phyloP scores from a whole-genome alignment of 805 yeast species.

The Candida endomychidarum region DNA sequence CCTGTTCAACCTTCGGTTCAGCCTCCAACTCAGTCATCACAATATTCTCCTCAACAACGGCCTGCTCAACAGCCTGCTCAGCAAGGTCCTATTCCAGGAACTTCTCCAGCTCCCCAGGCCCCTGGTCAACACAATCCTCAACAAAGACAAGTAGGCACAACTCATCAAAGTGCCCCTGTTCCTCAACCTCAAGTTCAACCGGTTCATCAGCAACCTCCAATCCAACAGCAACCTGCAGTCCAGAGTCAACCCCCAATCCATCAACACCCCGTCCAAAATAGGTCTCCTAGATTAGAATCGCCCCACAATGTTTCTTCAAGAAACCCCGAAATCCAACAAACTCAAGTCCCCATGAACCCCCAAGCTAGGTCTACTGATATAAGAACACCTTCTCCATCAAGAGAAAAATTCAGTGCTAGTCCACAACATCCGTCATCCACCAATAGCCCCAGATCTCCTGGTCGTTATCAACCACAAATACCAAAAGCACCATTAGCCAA shows the following conservation, averaged over 20 bases:
- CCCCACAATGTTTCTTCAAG: too few relatives aligned
- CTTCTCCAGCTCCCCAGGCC: not conserved
- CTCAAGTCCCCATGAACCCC: too few relatives aligned
- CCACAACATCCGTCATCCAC: not conserved
- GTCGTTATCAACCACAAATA: slow-evolving; percentile 3
- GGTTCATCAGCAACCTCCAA: not conserved
- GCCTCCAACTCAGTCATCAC: not conserved
- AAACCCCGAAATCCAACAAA: not conserved
- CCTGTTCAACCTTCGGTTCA: not conserved
- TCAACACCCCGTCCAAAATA: too few relatives aligned
- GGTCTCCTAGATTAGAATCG: too few relatives aligned
- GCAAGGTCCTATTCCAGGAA: too few relatives aligned
- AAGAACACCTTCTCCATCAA: slow-evolving; percentile 4
- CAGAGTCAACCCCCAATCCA: slow-evolving; percentile 2
- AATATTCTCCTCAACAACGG: slow-evolving; percentile 10
- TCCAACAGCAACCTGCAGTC: slow-evolving; percentile 1
- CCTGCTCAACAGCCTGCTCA: slow-evolving; percentile 15
- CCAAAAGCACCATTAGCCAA: slow-evolving; percentile 1
- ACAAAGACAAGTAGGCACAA: too few relatives aligned
- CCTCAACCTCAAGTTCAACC: not conserved
- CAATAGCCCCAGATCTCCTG: not conserved
- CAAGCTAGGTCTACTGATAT: not conserved
- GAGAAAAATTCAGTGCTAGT: not conserved
- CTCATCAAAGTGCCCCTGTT: not conserved
- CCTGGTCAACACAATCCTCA: slow-evolving; percentile 7